Percentiles rank a stretch among this genome's conserved stretches.
These are phyloP conservation scores for Tulasnella sp. DNA, from an alignment of 768 basidiomycete genomes.

Conservation along the genomic window DNA sequence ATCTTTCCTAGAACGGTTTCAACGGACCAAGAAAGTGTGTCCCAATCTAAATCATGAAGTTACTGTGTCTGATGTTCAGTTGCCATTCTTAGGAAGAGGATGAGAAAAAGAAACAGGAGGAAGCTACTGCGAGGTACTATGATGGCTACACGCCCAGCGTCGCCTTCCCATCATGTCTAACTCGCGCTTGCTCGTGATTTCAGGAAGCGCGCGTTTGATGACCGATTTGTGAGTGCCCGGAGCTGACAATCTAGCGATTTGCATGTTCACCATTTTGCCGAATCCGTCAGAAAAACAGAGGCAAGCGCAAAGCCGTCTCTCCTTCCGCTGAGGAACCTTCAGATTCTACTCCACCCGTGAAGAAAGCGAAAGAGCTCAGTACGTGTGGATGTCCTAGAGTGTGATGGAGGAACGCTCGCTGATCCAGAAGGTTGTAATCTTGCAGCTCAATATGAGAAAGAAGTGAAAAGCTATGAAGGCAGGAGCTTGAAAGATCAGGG, in stretches of 20 bases:
- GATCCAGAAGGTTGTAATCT: not conserved
- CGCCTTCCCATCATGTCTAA: not conserved
- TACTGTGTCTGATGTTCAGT: slow-evolving; percentile 10
- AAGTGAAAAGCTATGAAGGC: slow-evolving; percentile 33
- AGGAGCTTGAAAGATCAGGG: slow-evolving; percentile 36
- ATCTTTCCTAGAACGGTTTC: slow-evolving; percentile 55
- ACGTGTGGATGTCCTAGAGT: slow-evolving; percentile 15
- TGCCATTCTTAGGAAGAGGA: slow-evolving; percentile 40
- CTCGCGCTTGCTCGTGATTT: not conserved
- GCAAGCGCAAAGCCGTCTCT: slow-evolving; percentile 37
- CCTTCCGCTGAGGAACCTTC: slow-evolving; percentile 26
- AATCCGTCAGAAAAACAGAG: slow-evolving; percentile 40
- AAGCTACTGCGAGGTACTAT: slow-evolving; percentile 39
- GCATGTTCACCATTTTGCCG: not conserved
- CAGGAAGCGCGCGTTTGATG: slow-evolving; percentile 52
- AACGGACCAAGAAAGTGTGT: slow-evolving; percentile 45
- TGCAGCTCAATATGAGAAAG: slow-evolving; percentile 34
- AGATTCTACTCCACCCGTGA: slow-evolving; percentile 29
- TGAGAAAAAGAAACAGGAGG: slow-evolving; percentile 45
- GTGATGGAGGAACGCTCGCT: not conserved
- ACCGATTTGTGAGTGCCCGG: slow-evolving; percentile 43
- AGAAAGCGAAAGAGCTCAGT: slow-evolving; percentile 35
- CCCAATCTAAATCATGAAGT: not conserved
- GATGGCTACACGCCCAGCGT: not conserved
- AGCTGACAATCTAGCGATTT: not conserved